Evolutionary conservation across 495 filamentous ascomycete species (phyloP), one percentile per base, ranked within the genome.

Genomic region (Lindgomyces ingoldianus): DNA sequence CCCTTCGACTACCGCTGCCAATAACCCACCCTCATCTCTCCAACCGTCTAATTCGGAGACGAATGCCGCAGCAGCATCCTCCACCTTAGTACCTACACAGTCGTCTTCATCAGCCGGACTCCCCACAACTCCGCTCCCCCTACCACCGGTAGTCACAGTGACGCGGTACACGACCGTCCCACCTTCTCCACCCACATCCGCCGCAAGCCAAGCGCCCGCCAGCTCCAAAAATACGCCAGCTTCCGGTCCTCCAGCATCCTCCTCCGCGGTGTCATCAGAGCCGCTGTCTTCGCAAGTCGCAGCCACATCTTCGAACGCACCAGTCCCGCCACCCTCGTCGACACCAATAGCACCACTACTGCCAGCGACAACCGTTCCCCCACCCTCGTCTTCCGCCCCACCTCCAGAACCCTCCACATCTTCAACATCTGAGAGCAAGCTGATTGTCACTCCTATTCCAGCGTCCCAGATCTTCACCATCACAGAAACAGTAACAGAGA

Each of bases 401-500:
- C n/a, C 36, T 26, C 6, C 42, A 14, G 33, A 39, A 39, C 6
- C 33, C 6, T 39, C 51, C 14, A 29, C 60, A 3, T 19, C 59
- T 21, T 60, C 65, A 18, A 47, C 64, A 1, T 52, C 52, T 6
- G n/a, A 27, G 14, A 27, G 24, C 52, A 11, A 16, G 8, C 21
- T 66, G 12, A 58, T 68, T 24, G 61, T 66, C 1, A 60, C 41
- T 0, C 68, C 68, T 9, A 68, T 71, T 45, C 27, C 62, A 8
- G 49, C 64, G 4, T 29, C 18, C 10, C 64, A 65, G 50, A 57
- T 65, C 14, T 64, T 68, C 45, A 71, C 68, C 3, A 45, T 68
- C 27, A 71, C 68, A 26, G 57, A 59, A 4, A 71, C 68, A 9
- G 52, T 45, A 6, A 71, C 48, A 18, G 63, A 61, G 42, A 61